Evolutionary conservation across 2,329 filamentous ascomycete species (phyloP).

Genomic region (Cladophialophora exuberans): DNA sequence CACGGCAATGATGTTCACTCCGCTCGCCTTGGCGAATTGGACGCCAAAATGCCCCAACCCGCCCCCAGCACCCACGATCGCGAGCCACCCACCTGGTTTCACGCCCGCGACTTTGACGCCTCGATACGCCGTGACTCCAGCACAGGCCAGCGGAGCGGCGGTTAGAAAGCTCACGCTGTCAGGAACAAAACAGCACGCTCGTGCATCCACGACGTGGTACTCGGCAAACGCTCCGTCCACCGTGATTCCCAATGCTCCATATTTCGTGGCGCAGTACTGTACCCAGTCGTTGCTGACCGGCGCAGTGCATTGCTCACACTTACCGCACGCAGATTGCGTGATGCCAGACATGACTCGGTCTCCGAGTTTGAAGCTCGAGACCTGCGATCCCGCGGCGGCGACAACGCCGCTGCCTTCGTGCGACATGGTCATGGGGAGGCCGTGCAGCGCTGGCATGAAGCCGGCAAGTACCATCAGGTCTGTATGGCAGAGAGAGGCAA

Average conservation of each 20-base stretch:
- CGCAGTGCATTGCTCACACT: slow-evolving; percentile 55
- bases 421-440: slow-evolving; percentile 58
- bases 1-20: slow-evolving; percentile 57
- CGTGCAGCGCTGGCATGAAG: slow-evolving; percentile 40
- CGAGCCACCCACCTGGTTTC: slow-evolving; percentile 40
- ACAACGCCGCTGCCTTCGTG: slow-evolving; percentile 61
- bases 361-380: slow-evolving; percentile 49
- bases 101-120: slow-evolving; percentile 48
- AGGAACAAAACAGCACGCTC: slow-evolving; percentile 52
- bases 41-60: slow-evolving; percentile 53
- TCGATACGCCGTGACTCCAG: slow-evolving; percentile 56
- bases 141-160: slow-evolving; percentile 62
- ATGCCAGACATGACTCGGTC: slow-evolving; percentile 61
- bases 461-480: slow-evolving; percentile 60
- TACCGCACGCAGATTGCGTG: slow-evolving; percentile 56
- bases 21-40: slow-evolving; percentile 38
- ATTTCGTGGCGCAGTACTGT: slow-evolving; percentile 57
- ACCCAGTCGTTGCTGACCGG: slow-evolving; percentile 42
- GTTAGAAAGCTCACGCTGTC: slow-evolving; percentile 52
- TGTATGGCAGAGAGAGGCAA: slow-evolving; percentile 65
- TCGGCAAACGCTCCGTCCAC: slow-evolving; percentile 61
- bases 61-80: slow-evolving; percentile 54
- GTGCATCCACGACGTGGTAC: slow-evolving; percentile 55
- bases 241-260: slow-evolving; percentile 53
- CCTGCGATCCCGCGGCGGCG: slow-evolving; percentile 30